These are phyloP conservation scores for Yarrowia sp. DNA, from an alignment of 805 yeast species.

Conservation along the genomic window DNA sequence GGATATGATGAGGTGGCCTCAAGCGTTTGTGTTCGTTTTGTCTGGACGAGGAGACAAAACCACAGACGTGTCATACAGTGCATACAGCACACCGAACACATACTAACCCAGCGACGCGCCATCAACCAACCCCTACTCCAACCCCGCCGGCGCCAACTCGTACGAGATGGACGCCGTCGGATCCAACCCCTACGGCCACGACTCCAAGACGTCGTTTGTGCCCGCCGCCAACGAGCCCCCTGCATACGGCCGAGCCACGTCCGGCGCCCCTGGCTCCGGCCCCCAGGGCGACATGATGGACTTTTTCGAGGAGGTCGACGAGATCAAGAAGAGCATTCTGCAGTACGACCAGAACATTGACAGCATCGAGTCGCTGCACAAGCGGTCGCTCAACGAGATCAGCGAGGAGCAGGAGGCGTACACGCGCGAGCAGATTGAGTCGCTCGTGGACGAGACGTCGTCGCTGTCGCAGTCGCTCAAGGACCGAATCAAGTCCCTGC, in stretches of 20 bases:
- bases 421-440: constrained; percentile 72
- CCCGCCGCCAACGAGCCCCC: constrained; percentile 23
- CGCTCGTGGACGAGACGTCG: constrained; percentile 71
- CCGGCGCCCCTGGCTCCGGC: not conserved
- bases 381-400: constrained; percentile 67
- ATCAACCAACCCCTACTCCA: constrained; percentile 22
- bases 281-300: constrained; percentile 52
- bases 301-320: constrained; percentile 68
- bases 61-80: not conserved
- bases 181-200: constrained; percentile 14
- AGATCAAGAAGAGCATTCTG: constrained; percentile 64
- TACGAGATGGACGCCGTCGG: constrained; percentile 27
- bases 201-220: constrained; percentile 7
- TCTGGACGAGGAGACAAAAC: not conserved
- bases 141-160: constrained; percentile 24
- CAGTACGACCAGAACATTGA: constrained; percentile 69
- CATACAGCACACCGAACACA: not conserved
- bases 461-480: constrained; percentile 74
- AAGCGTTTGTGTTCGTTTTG: too few relatives aligned
- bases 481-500: constrained; percentile 71
- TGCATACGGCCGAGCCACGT: not conserved
- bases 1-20: too few relatives aligned
- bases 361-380: constrained; percentile 67
- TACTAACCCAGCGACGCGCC: constrained; percentile 25
- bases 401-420: constrained; percentile 62